These are phyloP conservation scores for Gymnopus androsaceus DNA, from an alignment of 1,284 basidiomycete species.

Conservation along the genomic window DNA sequence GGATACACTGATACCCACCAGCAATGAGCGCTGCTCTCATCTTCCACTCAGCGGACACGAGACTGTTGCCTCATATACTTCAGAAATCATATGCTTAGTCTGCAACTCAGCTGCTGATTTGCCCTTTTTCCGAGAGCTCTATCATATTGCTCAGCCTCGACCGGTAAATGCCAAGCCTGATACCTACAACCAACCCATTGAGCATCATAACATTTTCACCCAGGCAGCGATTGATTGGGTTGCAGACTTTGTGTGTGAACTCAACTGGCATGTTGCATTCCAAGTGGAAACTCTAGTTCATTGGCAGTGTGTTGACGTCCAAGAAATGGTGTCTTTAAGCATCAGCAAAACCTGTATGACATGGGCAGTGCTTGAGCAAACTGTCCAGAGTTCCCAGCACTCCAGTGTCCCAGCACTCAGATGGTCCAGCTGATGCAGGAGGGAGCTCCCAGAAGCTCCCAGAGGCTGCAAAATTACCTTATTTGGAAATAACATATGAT, in stretches of 20 bases:
- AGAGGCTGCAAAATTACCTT: no score
- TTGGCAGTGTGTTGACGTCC: slow-evolving; percentile 42
- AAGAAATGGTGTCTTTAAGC: slow-evolving; percentile 48
- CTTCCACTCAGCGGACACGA: slow-evolving; percentile 25
- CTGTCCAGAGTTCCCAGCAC: no score
- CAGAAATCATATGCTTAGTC: slow-evolving; percentile 49
- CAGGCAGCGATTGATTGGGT: slow-evolving; percentile 33
- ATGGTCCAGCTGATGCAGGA: no score
- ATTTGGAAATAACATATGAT: no score
- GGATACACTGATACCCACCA: slow-evolving; percentile 28
- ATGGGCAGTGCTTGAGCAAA: no score
- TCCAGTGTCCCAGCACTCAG: no score
- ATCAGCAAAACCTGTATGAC: no score
- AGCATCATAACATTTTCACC: slow-evolving; percentile 47
- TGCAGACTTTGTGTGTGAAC: slow-evolving; percentile 32
- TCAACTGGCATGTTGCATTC: slow-evolving; percentile 57
- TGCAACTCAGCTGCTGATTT: slow-evolving; percentile 39
- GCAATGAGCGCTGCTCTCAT: slow-evolving; percentile 27
- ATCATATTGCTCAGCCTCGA: slow-evolving; percentile 38
- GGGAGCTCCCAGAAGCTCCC: no score
- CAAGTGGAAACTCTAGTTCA: slow-evolving; percentile 55
- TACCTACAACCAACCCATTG: slow-evolving; percentile 39
- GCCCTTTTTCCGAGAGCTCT: slow-evolving; percentile 38
- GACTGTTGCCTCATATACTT: slow-evolving; percentile 45
- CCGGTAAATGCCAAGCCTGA: slow-evolving; percentile 23